phyloP scores from a whole-genome alignment of 1,284 basidiomycete genomes.

The Cystobasidium slooffiae region DNA sequence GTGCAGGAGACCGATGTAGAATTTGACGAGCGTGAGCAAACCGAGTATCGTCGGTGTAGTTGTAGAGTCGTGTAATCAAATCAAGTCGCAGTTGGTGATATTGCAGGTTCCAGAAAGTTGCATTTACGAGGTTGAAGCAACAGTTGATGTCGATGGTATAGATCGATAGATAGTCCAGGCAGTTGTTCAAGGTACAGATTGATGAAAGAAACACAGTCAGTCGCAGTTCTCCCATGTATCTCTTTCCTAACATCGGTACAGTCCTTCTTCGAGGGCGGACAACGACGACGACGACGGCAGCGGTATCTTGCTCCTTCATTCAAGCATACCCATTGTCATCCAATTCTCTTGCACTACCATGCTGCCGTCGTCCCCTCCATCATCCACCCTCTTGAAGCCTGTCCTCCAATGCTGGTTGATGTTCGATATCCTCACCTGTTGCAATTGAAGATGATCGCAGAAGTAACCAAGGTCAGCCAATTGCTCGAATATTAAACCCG shows the following conservation, averaged over 20 bases:
- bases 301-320: not conserved
- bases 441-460: not conserved
- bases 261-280: not conserved
- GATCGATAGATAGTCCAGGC: not conserved
- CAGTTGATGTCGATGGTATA: not conserved
- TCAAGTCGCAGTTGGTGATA: no score
- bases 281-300: no score
- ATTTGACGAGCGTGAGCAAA: no score
- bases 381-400: not conserved
- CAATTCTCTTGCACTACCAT: not conserved
- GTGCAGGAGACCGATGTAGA: no score
- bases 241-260: not conserved
- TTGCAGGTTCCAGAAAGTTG: not conserved
- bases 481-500: not conserved
- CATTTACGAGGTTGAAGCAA: not conserved
- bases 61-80: no score
- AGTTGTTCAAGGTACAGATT: not conserved
- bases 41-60: no score
- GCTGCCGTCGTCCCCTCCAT: not conserved
- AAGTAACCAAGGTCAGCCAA: not conserved
- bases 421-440: not conserved
- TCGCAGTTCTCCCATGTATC: not conserved
- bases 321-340: not conserved
- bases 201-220: constrained; percentile 1
- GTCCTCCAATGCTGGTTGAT: not conserved